Conservation (phyloP, 306 rosid genomes). For the Sicyos edulis region DNA sequence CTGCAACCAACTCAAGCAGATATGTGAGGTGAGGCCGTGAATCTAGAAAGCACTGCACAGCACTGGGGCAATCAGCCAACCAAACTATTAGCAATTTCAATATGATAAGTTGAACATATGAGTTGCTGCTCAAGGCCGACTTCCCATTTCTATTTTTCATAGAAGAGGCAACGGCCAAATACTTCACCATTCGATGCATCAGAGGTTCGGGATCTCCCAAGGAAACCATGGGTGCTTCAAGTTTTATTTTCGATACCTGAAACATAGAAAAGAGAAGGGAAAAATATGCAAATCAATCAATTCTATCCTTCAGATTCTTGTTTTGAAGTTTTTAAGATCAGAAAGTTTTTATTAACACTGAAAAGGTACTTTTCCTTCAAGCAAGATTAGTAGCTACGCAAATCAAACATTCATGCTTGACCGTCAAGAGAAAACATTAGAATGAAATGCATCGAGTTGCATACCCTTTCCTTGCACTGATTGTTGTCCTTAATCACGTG, state of each 20-base stretch:
- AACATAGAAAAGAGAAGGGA: conserved; percentile 8
- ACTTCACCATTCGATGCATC: conserved; percentile 79
- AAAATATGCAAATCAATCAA: background rate
- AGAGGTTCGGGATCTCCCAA: conserved; percentile 80
- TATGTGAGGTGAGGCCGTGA: conserved; percentile 82
- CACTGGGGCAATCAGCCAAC: conserved; percentile 79
- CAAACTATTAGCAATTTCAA: conserved; percentile 74
- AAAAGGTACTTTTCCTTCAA: background rate
- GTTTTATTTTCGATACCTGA: conserved; percentile 73
- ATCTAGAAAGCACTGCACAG: conserved; percentile 82
- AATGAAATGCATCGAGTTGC: conserved; percentile 18
- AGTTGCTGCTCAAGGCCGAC: conserved; percentile 40
- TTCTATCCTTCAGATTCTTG: background rate
- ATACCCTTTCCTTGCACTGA: conserved; percentile 93
- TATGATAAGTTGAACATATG: conserved; percentile 57
- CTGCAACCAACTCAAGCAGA: conserved; percentile 74
- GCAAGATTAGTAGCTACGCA: background rate
- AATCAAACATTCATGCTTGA: background rate
- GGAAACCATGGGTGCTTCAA: conserved; percentile 67
- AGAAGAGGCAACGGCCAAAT: conserved; percentile 77
- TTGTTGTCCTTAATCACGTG: conserved; percentile 74
- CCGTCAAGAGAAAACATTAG: conserved; percentile 18
- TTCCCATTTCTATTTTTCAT: conserved; percentile 68
- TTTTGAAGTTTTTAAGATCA: background rate
- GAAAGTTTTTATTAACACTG: background rate